Evolutionary conservation across 805 yeast genomes (phyloP), one percentile per base, ranked within the genome.

Genomic region (Sporopachydermia quercuum): DNA sequence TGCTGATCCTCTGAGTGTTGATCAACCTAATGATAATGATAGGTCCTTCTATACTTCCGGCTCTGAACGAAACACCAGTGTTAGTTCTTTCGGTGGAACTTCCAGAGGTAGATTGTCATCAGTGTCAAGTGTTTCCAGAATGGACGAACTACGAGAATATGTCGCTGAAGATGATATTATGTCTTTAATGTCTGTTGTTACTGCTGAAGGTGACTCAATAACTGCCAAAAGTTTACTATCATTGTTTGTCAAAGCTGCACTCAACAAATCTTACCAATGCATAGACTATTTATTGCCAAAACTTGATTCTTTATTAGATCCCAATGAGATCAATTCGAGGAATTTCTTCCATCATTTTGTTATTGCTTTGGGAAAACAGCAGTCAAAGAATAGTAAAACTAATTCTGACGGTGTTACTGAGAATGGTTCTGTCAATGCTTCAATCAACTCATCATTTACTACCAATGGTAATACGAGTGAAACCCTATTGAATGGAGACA

Each of bases 291-390:
- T 80, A 30, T 59, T 79, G 39, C 65, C 61, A 17, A 60, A 63
- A 13, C 65, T 76, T 35, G 71, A 72, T 5, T 63, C 68, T 8
- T 55, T 78, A 16, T 63, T 70, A 37, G 91, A 83, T 48, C 65
- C 76, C 0, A 61, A 74, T 4, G 96, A 86, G 50, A 74, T 87
- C 36, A 76, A 79, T 41, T 83, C 83, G 14, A 68, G 96, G 47
- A 87, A 82, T 53, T 78, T 87, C 50, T 71, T 87, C 50, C 97
- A 87, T 55, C 84, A 83, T 47, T 80, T 78, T 50, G 75, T 87
- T 16, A 76, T 87, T 41, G 71, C 80, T 5, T 66, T 81, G 42
- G 95, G 94, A 3, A 76, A 84, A 50, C 73, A 73, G 39, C 67
- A 63, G 51, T 56, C 40, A 51, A 64, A 50, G 52, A 55, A 36